A percentile compares a stretch with the other conserved stretches of the same genome.
phyloP scores from a whole-genome alignment of 768 basidiomycete species.

The Russula brevipes region DNA sequence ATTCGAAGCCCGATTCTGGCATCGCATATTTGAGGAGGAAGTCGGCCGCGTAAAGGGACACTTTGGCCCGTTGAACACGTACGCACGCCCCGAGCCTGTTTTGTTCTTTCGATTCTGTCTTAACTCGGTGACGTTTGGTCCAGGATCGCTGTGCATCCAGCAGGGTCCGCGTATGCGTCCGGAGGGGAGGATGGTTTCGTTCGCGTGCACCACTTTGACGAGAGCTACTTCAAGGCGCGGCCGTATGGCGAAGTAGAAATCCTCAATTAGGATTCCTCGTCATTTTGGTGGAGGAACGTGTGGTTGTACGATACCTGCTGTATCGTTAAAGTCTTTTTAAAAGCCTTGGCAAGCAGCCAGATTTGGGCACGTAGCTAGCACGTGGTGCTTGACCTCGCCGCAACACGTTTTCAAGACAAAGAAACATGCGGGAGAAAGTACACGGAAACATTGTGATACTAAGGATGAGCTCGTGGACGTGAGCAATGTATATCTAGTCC shows the following conservation, averaged over 20 bases:
- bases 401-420: background rate
- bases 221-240: slow-evolving; percentile 86
- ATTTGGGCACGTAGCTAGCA: too few species aligned
- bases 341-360: background rate
- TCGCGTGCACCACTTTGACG: slow-evolving; percentile 89
- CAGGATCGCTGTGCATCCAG: slow-evolving; percentile 20
- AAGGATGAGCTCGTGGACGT: background rate
- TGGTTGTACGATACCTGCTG: slow-evolving; percentile 10
- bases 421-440: background rate
- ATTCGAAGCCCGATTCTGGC: slow-evolving; percentile 98
- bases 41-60: slow-evolving; percentile 96
- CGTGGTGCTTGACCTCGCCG: background rate
- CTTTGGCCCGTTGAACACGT: slow-evolving; percentile 97
- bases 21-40: slow-evolving; percentile 94
- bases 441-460: background rate
- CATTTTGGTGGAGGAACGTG: background rate
- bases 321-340: background rate
- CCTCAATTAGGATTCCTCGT: background rate
- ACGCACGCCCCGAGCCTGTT: slow-evolving; percentile 30
- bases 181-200: slow-evolving; percentile 97
- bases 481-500: slow-evolving; percentile 2
- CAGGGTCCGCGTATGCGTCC: slow-evolving; percentile 83
- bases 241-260: slow-evolving; percentile 85
- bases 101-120: slow-evolving; percentile 8
- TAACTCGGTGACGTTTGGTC: background rate